Conservation (phyloP, 2,329 filamentous ascomycete species). For the Botrytis tulipae region DNA sequence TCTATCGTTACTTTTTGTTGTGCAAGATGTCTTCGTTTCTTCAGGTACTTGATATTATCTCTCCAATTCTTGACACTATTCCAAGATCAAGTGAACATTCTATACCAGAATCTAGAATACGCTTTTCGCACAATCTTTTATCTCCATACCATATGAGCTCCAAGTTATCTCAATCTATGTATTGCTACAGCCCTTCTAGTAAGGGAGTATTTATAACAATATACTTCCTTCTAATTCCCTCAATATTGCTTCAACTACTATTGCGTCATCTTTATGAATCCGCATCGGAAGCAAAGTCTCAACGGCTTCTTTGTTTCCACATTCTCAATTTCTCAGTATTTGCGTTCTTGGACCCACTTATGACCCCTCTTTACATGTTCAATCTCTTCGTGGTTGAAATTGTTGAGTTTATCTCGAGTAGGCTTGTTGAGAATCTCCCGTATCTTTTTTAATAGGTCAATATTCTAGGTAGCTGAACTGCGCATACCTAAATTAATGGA, state of each 20-base stretch:
- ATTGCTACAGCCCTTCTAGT: background rate
- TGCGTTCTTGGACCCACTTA: background rate
- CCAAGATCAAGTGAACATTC: background rate
- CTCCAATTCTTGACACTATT: rapidly evolving
- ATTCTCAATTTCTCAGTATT: rapidly evolving
- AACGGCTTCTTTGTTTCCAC: background rate
- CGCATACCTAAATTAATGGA: too few species aligned
- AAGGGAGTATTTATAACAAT: background rate
- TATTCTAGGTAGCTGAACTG: too few species aligned
- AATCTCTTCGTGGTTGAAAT: background rate
- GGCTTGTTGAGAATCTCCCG: background rate
- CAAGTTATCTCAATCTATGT: background rate
- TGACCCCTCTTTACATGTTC: background rate
- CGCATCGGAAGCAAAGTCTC: too few species aligned
- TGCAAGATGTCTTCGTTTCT: too few species aligned
- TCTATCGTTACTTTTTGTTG: background rate
- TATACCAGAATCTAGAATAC: background rate
- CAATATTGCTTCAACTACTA: background rate
- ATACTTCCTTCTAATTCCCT: rapidly evolving
- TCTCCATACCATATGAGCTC: background rate
- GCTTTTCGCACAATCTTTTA: background rate
- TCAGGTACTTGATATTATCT: background rate
- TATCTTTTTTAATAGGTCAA: rapidly evolving
- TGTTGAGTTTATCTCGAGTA: background rate
- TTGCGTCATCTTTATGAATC: background rate